A percentile compares a stretch with the other conserved stretches of the same genome.
These are phyloP conservation scores for Leccinum pachyderme DNA, from an alignment of 1,284 basidiomycete species.

Conservation along the genomic window DNA sequence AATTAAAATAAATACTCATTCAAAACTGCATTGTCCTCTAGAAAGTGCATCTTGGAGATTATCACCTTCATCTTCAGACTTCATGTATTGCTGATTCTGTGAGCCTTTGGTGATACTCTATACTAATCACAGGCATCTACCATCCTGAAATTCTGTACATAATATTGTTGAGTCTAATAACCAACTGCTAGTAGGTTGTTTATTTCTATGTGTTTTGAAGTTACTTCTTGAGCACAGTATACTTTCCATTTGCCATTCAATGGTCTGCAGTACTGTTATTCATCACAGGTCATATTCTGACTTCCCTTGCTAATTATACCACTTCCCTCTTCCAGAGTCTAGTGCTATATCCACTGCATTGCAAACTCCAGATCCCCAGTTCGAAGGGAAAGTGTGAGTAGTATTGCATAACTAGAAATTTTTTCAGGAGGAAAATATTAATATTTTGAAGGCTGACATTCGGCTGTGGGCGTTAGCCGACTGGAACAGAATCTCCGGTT, in stretches of 20 bases:
- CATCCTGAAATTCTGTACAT: too few relatives aligned
- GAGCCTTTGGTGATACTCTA: too few relatives aligned
- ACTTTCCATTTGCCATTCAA: too few relatives aligned
- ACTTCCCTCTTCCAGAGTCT: neutral
- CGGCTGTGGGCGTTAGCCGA: constrained; percentile 26
- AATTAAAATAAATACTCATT: too few relatives aligned
- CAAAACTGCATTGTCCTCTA: too few relatives aligned
- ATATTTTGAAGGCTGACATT: constrained; percentile 10
- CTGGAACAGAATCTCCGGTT: constrained; percentile 14
- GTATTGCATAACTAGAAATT: constrained; percentile 10
- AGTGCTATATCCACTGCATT: neutral
- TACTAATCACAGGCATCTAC: too few relatives aligned
- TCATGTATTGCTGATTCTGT: too few relatives aligned
- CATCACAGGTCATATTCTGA: neutral
- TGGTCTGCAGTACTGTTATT: neutral
- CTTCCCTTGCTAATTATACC: neutral
- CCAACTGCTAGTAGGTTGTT: neutral
- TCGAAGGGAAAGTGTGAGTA: constrained; percentile 4
- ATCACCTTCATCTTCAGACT: too few relatives aligned
- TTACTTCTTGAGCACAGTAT: neutral
- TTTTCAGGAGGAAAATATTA: constrained; percentile 2
- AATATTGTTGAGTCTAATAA: too few relatives aligned
- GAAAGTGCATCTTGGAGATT: too few relatives aligned
- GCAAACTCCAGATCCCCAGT: neutral
- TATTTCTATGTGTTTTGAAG: neutral